A percentile compares a stretch with the other conserved stretches of the same genome.
Evolutionary conservation across 371 early-diverging fungal species (phyloP).

Genomic region (Lichtheimia ramosa): DNA sequence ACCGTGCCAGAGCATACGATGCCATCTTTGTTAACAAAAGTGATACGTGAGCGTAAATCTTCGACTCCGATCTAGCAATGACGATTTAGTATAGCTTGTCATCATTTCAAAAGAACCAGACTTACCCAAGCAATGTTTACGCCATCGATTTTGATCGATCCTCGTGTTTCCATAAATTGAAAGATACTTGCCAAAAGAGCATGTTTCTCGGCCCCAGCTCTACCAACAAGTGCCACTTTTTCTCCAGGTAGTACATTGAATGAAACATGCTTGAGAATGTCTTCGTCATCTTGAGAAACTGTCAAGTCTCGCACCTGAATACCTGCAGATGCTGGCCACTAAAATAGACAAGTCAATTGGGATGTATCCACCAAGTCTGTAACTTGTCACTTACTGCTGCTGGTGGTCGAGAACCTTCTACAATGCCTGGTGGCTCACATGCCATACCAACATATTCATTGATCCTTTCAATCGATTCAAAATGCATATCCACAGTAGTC

Average conservation of each 20-base stretch:
- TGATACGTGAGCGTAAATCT: conserved; percentile 69
- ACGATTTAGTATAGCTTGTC: background rate
- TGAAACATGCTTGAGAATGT: conserved; percentile 58
- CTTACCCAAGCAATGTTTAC: conserved; percentile 66
- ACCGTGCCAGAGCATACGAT: conserved; percentile 75
- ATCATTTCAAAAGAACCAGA: background rate
- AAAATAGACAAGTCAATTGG: background rate
- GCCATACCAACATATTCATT: conserved; percentile 72
- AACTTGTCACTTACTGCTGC: conserved; percentile 40
- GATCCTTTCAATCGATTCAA: conserved; percentile 84
- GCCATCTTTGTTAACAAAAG: conserved; percentile 87
- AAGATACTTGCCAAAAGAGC: conserved; percentile 70
- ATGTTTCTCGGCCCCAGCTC: conserved; percentile 78
- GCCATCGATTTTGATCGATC: conserved; percentile 75
- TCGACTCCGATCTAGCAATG: conserved; percentile 57
- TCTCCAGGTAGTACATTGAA: conserved; percentile 59
- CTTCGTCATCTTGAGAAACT: conserved; percentile 54
- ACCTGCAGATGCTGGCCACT: conserved; percentile 78
- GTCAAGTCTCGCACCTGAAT: conserved; percentile 64
- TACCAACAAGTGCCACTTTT: conserved; percentile 75
- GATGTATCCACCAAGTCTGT: background rate
- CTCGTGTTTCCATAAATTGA: conserved; percentile 77
- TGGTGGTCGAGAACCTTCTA: conserved; percentile 56
- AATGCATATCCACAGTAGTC: conserved; percentile 81
- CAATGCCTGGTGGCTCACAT: conserved; percentile 69